These are phyloP conservation scores for Cladosporium velox DNA, from an alignment of 2,329 filamentous ascomycete species.

Conservation along the genomic window DNA sequence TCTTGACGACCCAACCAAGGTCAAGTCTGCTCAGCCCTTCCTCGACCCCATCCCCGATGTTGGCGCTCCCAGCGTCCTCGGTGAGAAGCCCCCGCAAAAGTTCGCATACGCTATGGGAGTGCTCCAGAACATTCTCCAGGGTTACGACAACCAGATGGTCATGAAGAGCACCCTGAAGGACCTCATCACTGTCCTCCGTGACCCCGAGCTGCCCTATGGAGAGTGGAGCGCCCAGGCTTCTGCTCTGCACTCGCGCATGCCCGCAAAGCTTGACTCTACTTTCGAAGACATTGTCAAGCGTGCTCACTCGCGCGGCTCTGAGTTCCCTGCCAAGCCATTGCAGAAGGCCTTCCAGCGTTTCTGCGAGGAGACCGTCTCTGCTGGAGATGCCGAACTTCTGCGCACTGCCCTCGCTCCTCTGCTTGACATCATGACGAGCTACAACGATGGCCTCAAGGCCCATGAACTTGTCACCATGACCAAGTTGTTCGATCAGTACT, in stretches of 20 bases:
- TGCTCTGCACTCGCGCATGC: conserved; percentile 95
- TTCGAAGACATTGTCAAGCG: conserved; percentile 86
- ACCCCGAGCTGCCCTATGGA: conserved; percentile 89
- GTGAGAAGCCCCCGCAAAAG: conserved; percentile 86
- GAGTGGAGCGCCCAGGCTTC: conserved; percentile 97
- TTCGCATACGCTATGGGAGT: conserved; percentile 77
- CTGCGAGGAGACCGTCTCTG: conserved; percentile 78
- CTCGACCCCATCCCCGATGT: conserved; percentile 85
- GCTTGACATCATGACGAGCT: conserved; percentile 73
- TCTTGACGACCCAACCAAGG: conserved; percentile 89
- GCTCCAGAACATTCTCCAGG: conserved; percentile 82
- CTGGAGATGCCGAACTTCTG: conserved; percentile 72
- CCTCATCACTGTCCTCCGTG: conserved; percentile 83
- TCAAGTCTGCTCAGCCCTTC: conserved; percentile 96
- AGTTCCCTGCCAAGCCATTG: conserved; percentile 91
- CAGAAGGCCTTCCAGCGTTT: conserved; percentile 84
- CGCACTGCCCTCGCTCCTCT: conserved; percentile 74
- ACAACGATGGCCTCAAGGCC: conserved; percentile 83
- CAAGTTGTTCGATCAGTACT: conserved; percentile 77
- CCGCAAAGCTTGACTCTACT: conserved; percentile 81
- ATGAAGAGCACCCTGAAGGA: conserved; percentile 86
- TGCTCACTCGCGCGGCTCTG: conserved; percentile 71
- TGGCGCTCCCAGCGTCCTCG: conserved; percentile 82
- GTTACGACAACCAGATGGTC: conserved; percentile 96
- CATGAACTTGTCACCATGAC: conserved; percentile 86